Conservation (phyloP, 306 rosid genomes). For the Lithocarpus polystachyus region DNA sequence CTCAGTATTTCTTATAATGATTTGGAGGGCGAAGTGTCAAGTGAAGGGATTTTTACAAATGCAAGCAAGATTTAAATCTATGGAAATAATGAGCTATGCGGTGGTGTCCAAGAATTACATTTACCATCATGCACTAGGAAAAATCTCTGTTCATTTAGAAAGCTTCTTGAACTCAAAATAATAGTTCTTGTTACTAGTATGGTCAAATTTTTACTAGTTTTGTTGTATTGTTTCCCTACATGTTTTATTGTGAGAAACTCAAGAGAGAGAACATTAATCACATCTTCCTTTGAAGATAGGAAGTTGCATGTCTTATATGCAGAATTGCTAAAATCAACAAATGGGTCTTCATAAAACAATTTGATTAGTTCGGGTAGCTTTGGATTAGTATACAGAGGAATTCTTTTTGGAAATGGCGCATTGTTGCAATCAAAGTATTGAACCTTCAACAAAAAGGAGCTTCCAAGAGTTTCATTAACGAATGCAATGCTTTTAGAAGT, state of each 20-base stretch:
- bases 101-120: constrained; percentile 32
- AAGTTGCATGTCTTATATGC: constrained; percentile 23
- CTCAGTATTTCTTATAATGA: constrained; percentile 36
- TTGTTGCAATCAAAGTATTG: constrained; percentile 34
- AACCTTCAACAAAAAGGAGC: not conserved
- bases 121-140: constrained; percentile 25
- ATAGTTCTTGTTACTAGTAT: constrained; percentile 16
- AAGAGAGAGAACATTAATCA: constrained; percentile 5
- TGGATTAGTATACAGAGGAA: constrained; percentile 37
- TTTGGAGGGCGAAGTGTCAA: constrained; percentile 35
- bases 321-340: constrained; percentile 18
- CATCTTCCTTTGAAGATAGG: not conserved
- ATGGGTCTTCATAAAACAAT: constrained; percentile 17
- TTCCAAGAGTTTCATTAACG: not conserved
- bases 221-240: constrained; percentile 10
- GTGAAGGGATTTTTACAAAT: constrained; percentile 30
- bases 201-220: constrained; percentile 5
- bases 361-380: constrained; percentile 41
- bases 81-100: constrained; percentile 34
- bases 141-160: not conserved
- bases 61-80: constrained; percentile 9
- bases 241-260: not conserved
- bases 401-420: constrained; percentile 12
- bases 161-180: constrained; percentile 8
- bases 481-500: too few species aligned